Base-by-base conservation (phyloP, 257 asterid genomes). In the Jacaranda mimosifolia region DNA sequence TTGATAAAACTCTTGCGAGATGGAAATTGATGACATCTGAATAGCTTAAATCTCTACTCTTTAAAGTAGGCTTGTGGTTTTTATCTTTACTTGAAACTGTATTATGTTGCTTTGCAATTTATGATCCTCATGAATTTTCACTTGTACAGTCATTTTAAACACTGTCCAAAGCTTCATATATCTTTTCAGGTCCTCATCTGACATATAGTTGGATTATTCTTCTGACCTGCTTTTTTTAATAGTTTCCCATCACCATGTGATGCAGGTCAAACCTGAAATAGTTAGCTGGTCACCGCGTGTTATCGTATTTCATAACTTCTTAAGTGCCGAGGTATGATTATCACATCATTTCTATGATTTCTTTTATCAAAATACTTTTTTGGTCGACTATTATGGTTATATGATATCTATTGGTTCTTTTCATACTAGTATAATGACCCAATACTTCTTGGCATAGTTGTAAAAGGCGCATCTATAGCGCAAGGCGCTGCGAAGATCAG, bases 251-350 rank as follows among this genome's bases (percentile, higher is more conserved):
- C 43, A 66, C 70, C 45, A 39, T 69, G 69, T 68, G 79, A 36
- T 83, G 77, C 83, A 93, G 98, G 92, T 93, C 57, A 91, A 83
- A 80, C 97, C 98, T 78, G 98, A 91, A 87, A 78, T 93, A 78
- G 49, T 93, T 71, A 89, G 88, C 90, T 93, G 97, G 98, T 75
- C 90, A 51, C 98, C 98, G 2, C 85, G 98, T 49, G 84, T 93
- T 65, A 71, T 91, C 40, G 72, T 89, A 63, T 88, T 91, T 63
- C 97, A 88, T 72, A 87, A 89, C 86, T 93, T 93, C 85, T 83
- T 91, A 81, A 93, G 98, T 79, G 46, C 81, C 0, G 96, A 93
- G 97, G 98, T 93, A 87, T 45, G 85, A 40, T 46, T 42, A 70
- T 55, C 55, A 77, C 64, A 12, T 60, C 40, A 57, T 67, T 65